phyloP scores from a whole-genome alignment of 2,329 filamentous ascomycete genomes.

The Fusarium pininemorale region DNA sequence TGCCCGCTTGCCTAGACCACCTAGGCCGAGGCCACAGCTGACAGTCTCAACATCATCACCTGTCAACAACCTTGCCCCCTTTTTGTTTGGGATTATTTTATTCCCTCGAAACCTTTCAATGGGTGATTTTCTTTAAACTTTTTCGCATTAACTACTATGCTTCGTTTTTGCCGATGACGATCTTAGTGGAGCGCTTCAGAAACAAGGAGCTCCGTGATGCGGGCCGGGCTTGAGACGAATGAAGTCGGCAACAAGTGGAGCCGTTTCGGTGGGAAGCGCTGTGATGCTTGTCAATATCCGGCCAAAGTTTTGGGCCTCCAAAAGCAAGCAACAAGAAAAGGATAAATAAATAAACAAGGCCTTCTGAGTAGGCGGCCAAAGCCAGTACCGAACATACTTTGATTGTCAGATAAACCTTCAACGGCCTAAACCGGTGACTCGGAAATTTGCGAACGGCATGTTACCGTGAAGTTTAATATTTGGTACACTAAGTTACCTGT shows the following conservation, averaged over 20 bases:
- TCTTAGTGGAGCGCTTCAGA: constrained; percentile 18
- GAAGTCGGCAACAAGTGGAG: constrained; percentile 32
- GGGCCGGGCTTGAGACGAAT: constrained; percentile 31
- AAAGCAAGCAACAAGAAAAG: background rate
- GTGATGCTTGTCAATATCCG: constrained; percentile 3
- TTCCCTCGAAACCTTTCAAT: background rate
- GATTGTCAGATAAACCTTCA: background rate
- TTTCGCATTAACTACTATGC: background rate
- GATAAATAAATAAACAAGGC: constrained; percentile 12
- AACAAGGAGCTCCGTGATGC: constrained; percentile 17
- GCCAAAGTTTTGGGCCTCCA: constrained; percentile 6
- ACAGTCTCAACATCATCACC: constrained; percentile 5
- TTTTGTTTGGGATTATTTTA: background rate
- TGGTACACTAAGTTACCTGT: background rate
- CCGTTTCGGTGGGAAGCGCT: constrained; percentile 23
- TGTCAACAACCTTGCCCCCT: background rate
- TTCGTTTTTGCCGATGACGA: constrained; percentile 6
- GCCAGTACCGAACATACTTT: background rate
- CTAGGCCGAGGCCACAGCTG: constrained; percentile 18
- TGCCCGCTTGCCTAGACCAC: constrained; percentile 25
- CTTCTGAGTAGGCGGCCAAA: background rate
- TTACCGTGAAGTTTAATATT: background rate
- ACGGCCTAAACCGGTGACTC: background rate
- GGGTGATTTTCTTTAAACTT: background rate
- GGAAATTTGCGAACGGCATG: constrained; percentile 8